phyloP scores from a whole-genome alignment of 1,139 yeast species.

The Kazachstania sp. region DNA sequence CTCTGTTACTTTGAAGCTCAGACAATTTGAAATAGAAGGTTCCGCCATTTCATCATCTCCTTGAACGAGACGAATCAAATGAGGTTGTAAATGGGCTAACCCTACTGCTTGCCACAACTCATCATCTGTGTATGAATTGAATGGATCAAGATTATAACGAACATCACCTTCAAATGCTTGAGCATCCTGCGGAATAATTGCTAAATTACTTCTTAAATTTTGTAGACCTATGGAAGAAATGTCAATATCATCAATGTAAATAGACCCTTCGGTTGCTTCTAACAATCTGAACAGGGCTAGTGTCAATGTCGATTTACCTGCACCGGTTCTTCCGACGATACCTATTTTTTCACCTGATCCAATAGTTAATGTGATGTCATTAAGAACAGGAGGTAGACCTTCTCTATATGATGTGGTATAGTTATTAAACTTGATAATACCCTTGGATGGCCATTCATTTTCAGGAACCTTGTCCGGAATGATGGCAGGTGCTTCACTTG shows the following conservation, averaged over 20 bases:
- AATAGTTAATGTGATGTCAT: constrained; percentile 43
- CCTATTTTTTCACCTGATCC: constrained; percentile 63
- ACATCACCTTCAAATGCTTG: constrained; percentile 57
- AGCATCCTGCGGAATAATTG: constrained; percentile 65
- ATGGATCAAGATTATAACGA: constrained; percentile 55
- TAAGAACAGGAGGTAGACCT: constrained; percentile 51
- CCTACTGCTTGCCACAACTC: constrained; percentile 48
- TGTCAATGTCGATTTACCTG: constrained; percentile 70
- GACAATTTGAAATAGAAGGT: constrained; percentile 19
- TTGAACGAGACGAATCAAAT: constrained; percentile 34
- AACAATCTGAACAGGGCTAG: constrained; percentile 66
- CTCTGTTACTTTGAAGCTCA: constrained; percentile 46
- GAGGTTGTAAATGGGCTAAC: constrained; percentile 45
- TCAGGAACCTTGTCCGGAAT: constrained; percentile 33
- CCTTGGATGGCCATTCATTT: constrained; percentile 52
- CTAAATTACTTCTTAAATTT: constrained; percentile 46
- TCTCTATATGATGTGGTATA: constrained; percentile 59
- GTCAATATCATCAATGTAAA: constrained; percentile 43
- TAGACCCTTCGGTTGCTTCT: constrained; percentile 52
- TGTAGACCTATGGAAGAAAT: constrained; percentile 40
- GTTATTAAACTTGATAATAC: constrained; percentile 46
- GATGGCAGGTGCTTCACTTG: constrained; percentile 45
- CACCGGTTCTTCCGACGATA: constrained; percentile 80
- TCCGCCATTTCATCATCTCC: constrained; percentile 16
- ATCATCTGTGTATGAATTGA: constrained; percentile 41